Evolutionary conservation across 306 rosid species (phyloP).

Genomic region (Cucurbita maxima): DNA sequence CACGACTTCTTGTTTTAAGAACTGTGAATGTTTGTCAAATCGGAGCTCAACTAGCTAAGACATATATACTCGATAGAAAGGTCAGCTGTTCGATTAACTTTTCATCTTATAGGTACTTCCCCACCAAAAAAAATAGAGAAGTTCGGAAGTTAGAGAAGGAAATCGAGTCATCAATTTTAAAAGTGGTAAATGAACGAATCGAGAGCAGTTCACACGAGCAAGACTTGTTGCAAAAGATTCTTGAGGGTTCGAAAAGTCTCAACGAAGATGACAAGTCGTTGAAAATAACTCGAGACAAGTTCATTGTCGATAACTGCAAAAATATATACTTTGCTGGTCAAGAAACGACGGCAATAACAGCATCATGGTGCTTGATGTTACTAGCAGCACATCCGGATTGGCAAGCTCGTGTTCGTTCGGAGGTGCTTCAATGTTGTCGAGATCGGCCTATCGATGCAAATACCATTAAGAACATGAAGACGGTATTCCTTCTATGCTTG

Average conservation of each 20-base stretch:
- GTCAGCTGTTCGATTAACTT: neutral
- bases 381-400: constrained; percentile 70
- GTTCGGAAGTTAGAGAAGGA: constrained; percentile 52
- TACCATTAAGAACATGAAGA: constrained; percentile 42
- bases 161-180: constrained; percentile 26
- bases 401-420: constrained; percentile 52
- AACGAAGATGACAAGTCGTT: constrained; percentile 4
- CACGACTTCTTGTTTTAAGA: neutral
- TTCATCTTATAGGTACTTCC: constrained; percentile 27
- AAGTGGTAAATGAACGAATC: constrained; percentile 26
- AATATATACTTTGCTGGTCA: constrained; percentile 91
- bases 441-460: constrained; percentile 33
- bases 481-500: constrained; percentile 19
- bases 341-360: constrained; percentile 65
- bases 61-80: neutral
- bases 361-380: constrained; percentile 80
- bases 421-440: constrained; percentile 47
- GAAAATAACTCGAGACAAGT: constrained; percentile 16
- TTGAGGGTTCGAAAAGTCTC: constrained; percentile 32
- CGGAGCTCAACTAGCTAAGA: neutral
- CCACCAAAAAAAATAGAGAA: constrained; percentile 34
- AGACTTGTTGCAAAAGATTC: constrained; percentile 54
- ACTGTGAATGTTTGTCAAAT: neutral
- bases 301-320: constrained; percentile 87
- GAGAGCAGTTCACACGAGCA: constrained; percentile 11